Conservation (phyloP, 306 rosid genomes). For the Astragalus membranaceus region DNA sequence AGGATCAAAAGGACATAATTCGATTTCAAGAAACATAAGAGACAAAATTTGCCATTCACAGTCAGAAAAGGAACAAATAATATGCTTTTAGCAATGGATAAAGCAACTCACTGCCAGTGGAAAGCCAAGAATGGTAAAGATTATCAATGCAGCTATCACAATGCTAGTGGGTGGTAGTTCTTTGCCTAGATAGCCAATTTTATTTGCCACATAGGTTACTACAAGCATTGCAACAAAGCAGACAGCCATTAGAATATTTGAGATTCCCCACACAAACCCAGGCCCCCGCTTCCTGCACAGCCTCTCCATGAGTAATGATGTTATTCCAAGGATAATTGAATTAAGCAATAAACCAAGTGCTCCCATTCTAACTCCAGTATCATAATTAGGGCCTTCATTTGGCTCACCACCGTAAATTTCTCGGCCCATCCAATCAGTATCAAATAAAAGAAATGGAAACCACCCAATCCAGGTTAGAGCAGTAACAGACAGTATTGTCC, state of each 20-base stretch:
- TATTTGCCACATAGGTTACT: slow-evolving; percentile 58
- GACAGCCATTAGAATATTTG: slow-evolving; percentile 74
- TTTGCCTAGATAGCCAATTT: slow-evolving; percentile 38
- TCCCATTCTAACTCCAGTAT: slow-evolving; percentile 86
- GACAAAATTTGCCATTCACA: slow-evolving; percentile 4
- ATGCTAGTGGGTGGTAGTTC: slow-evolving; percentile 62
- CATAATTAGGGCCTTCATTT: slow-evolving; percentile 63
- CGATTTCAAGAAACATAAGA: neutral
- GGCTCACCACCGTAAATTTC: slow-evolving; percentile 97
- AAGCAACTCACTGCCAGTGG: slow-evolving; percentile 74
- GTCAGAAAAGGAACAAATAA: neutral
- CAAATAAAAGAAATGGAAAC: slow-evolving; percentile 89
- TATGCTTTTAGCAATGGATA: slow-evolving; percentile 21
- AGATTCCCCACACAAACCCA: slow-evolving; percentile 85
- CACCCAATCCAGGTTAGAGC: slow-evolving; percentile 91
- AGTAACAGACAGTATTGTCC: slow-evolving; percentile 70
- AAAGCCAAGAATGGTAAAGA: slow-evolving; percentile 76
- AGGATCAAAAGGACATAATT: slow-evolving; percentile 5
- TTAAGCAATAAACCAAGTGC: slow-evolving; percentile 86
- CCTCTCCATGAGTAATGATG: slow-evolving; percentile 84
- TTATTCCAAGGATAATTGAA: slow-evolving; percentile 84
- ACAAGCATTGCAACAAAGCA: slow-evolving; percentile 77
- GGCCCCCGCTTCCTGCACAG: slow-evolving; percentile 82
- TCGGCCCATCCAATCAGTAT: slow-evolving; percentile 99
- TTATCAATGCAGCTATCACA: slow-evolving; percentile 50